Conservation (phyloP, 768 basidiomycete species). For the Pleurotus citrinopileatus region DNA sequence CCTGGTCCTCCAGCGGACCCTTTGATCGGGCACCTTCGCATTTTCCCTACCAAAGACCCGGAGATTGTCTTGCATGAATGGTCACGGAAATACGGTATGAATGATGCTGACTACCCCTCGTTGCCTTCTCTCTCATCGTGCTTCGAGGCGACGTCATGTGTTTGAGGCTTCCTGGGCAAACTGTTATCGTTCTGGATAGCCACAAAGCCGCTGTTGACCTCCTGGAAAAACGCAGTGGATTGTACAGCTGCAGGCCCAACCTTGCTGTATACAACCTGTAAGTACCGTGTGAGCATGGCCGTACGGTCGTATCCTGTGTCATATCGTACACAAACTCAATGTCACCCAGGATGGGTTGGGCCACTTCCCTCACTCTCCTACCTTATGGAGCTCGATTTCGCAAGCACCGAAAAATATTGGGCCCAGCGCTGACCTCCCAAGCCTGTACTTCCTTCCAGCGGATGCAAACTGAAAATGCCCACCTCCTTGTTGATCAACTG, state of each 20-base stretch:
- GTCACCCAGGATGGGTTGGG: constrained; percentile 9
- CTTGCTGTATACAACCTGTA: constrained; percentile 19
- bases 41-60: neutral
- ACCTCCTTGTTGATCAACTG: constrained; percentile 37
- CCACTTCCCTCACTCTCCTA: constrained; percentile 6
- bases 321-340: too few species aligned
- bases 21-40: neutral
- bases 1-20: neutral
- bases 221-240: constrained; percentile 23
- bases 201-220: constrained; percentile 24
- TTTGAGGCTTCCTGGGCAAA: constrained; percentile 21
- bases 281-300: neutral
- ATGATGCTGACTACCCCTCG: neutral
- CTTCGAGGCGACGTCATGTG: constrained; percentile 22
- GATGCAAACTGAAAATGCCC: constrained; percentile 39
- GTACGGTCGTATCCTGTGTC: neutral
- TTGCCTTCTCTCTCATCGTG: too few species aligned
- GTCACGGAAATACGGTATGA: neutral
- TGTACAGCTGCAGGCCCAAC: constrained; percentile 22
- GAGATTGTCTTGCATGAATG: neutral
- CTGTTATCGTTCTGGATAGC: constrained; percentile 22
- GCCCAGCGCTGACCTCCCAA: constrained; percentile 43
- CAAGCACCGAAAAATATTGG: constrained; percentile 50
- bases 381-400: constrained; percentile 41
- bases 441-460: constrained; percentile 33